Evolutionary conservation across 2,329 filamentous ascomycete species (phyloP).

Genomic region (Nannizziopsis barbatae): DNA sequence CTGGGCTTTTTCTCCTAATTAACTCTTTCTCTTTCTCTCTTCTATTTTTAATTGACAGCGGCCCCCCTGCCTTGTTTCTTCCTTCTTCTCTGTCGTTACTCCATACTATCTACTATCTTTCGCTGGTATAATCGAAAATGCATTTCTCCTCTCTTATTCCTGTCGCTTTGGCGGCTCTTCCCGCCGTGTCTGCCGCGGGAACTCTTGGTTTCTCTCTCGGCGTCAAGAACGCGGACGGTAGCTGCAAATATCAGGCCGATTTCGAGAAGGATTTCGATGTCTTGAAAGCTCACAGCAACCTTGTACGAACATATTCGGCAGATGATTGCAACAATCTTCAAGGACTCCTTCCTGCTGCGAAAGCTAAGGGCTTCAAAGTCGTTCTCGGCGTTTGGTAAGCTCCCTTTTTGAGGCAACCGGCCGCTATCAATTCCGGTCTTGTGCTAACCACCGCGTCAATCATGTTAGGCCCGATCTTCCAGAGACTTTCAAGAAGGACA

Average conservation of each 20-base stretch:
- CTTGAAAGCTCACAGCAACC: conserved; percentile 42
- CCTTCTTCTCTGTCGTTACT: not conserved
- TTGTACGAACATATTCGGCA: conserved; percentile 58
- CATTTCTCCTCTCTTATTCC: conserved; percentile 34
- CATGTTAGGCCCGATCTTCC: conserved; percentile 48
- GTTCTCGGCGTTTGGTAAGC: conserved; percentile 58
- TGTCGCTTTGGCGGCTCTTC: conserved; percentile 34
- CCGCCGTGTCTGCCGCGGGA: conserved; percentile 43
- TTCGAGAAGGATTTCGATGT: conserved; percentile 56
- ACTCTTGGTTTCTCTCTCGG: conserved; percentile 56
- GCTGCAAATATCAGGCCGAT: conserved; percentile 52
- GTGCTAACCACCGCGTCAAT: not conserved
- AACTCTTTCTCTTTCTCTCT: not conserved
- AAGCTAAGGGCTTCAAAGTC: conserved; percentile 53
- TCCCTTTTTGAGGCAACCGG: not conserved
- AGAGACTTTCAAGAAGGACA: conserved; percentile 51
- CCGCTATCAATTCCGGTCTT: not conserved
- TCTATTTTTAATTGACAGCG: conserved; percentile 1
- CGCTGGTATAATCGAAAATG: conserved; percentile 29
- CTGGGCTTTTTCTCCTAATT: conserved; percentile 5
- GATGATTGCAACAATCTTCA: conserved; percentile 54
- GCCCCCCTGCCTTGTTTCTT: not conserved
- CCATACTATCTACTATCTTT: not conserved
- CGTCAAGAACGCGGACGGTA: conserved; percentile 49
- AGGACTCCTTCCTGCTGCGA: conserved; percentile 54